These are phyloP conservation scores for Fusarium pseudonygamai DNA, from an alignment of 2,329 filamentous ascomycete genomes.

Conservation along the genomic window DNA sequence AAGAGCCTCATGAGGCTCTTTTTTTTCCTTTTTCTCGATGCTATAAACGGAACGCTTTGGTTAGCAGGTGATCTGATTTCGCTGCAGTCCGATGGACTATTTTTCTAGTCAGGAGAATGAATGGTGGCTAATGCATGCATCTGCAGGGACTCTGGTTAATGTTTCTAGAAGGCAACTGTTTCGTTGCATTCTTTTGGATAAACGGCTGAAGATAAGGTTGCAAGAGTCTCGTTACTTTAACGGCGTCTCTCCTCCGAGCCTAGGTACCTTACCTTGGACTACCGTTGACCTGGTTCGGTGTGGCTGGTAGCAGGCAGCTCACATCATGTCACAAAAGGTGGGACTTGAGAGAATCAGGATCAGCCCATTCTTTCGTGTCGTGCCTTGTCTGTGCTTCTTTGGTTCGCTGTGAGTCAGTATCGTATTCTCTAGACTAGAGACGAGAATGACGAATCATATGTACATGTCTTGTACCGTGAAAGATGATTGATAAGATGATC, in stretches of 20 bases:
- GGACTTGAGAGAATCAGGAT: neutral
- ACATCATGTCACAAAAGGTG: slow-evolving; percentile 4
- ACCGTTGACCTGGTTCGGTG: slow-evolving; percentile 3
- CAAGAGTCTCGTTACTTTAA: neutral
- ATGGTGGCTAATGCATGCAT: neutral
- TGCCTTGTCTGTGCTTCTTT: neutral
- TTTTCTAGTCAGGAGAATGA: neutral
- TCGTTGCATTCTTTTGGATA: neutral
- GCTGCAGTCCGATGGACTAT: neutral
- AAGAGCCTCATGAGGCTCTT: slow-evolving; percentile 7
- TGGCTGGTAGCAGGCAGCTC: neutral
- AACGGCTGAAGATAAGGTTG: neutral
- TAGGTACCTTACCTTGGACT: neutral
- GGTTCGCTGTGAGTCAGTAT: neutral
- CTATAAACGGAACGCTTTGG: neutral
- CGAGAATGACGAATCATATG: neutral
- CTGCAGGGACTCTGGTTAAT: neutral
- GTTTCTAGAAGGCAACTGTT: neutral
- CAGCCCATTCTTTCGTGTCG: neutral
- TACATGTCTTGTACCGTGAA: too few species aligned
- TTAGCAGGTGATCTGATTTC: neutral
- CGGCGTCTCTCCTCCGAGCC: slow-evolving; percentile 4
- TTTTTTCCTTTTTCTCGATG: neutral
- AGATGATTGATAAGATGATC: neutral
- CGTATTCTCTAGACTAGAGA: neutral